phyloP scores from a whole-genome alignment of 75 land plant species.

The Selaginella tamariscina region DNA sequence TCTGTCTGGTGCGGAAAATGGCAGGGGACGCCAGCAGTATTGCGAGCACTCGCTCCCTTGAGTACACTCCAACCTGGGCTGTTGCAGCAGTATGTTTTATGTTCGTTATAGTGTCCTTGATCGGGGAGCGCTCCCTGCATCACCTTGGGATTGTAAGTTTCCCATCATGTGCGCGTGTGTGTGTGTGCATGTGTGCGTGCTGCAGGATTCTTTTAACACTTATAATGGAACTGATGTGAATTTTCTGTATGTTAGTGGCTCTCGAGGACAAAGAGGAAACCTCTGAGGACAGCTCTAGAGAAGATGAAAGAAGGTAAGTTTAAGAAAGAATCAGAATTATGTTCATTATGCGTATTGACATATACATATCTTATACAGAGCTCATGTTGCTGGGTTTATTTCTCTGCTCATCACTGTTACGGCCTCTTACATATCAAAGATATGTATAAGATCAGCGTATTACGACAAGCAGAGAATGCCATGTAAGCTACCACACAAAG shows the following conservation, averaged over 20 bases:
- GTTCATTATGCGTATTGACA: neutral
- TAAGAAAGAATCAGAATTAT: no score
- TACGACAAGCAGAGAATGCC: constrained; percentile 5
- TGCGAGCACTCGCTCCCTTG: neutral
- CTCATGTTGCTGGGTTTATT: constrained; percentile 10
- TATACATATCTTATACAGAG: constrained; percentile 3
- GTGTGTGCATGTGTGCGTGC: no score
- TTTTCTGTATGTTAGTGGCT: constrained; percentile 13
- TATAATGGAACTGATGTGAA: neutral
- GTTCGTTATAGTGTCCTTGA: constrained; percentile 9
- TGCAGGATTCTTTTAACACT: neutral
- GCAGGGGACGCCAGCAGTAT: neutral
- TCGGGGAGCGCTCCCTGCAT: constrained; percentile 6
- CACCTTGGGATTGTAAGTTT: neutral
- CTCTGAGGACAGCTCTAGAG: constrained; percentile 35
- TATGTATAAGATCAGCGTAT: neutral
- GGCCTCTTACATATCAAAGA: neutral
- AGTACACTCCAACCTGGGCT: constrained; percentile 8
- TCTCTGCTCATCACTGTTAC: constrained; percentile 11
- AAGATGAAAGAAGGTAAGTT: constrained; percentile 46
- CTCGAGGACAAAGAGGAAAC: constrained; percentile 24
- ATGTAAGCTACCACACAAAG: neutral
- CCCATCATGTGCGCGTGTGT: no score
- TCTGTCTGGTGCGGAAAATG: neutral
- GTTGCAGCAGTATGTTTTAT: constrained; percentile 7